Evolutionary conservation across 2,329 filamentous ascomycete species (phyloP).

Genomic region (Monosporascus cannonballus): DNA sequence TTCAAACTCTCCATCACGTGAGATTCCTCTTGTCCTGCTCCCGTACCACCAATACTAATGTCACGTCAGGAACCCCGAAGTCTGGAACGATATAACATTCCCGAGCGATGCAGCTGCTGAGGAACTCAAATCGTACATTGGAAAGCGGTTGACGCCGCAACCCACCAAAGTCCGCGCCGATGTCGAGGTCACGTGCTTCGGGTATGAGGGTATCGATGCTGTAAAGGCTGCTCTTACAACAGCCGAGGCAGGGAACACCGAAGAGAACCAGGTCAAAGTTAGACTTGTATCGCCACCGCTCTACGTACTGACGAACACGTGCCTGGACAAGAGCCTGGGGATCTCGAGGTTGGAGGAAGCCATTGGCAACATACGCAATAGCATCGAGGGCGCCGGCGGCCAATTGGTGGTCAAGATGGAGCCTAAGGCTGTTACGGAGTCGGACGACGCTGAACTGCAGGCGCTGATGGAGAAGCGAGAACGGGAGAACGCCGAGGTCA

Average conservation of each 20-base stretch:
- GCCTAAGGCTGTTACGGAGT: constrained; percentile 97
- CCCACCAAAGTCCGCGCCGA: constrained; percentile 99
- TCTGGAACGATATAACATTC: constrained; percentile 92
- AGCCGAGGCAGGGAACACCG: constrained; percentile 87
- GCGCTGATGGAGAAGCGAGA: constrained; percentile 99
- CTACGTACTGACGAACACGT: constrained; percentile 93
- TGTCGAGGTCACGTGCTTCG: constrained; percentile 91
- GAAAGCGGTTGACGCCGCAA: constrained; percentile 93
- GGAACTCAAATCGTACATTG: constrained; percentile 91
- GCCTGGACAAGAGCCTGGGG: constrained; percentile 83
- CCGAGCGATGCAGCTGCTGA: constrained; percentile 78
- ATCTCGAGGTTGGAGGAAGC: constrained; percentile 82
- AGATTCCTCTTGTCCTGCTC: constrained; percentile 24
- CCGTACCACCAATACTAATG: constrained; percentile 8
- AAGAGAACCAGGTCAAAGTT: constrained; percentile 93
- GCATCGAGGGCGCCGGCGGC: constrained; percentile 73
- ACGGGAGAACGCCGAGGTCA: constrained; percentile 95
- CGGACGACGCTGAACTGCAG: constrained; percentile 93
- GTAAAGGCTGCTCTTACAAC: constrained; percentile 89
- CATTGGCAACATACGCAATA: constrained; percentile 78
- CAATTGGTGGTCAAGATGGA: constrained; percentile 93
- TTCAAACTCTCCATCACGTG: constrained; percentile 99
- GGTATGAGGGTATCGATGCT: constrained; percentile 96
- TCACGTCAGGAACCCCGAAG: constrained; percentile 72
- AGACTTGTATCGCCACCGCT: constrained; percentile 96